Evolutionary conservation across 164 flowering plant genomes (phyloP), one percentile per base, ranked within the genome.

Genomic region (Stephania japonica): DNA sequence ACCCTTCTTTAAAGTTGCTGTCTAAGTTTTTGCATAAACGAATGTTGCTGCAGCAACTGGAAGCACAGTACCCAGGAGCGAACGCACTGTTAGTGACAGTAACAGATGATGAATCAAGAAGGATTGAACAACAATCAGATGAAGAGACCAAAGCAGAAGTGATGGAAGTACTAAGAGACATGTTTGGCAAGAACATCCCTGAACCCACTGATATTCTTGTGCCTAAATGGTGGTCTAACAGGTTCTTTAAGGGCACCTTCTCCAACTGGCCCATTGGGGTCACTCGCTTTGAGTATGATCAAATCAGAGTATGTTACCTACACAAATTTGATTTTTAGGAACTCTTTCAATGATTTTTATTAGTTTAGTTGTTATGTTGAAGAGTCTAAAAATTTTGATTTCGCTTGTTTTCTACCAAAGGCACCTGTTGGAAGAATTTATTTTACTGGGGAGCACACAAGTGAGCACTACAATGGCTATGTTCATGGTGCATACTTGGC

Each of bases 401-500:
- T 32, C 4, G 38, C 1, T 0, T 0, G 4, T 25, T 10, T 26
- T 19, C 11, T 7, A 19, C 32, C n/a, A 14, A 59, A 84, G 89
- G 85, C 83, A 47, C 89, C 87, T 0, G 84, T 86, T 24, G 87
- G 87, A 19, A 78, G 80, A 50, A 68, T 86, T 24, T 83, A 83
- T 49, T 84, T 86, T 72, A 81, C 86, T 0, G 89, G 89, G 0
- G 89, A 84, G 75, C 87, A 83, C 67, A 83, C 86, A 7, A 80
- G 82, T n/a, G 76, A 77, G 74, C 61, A 61, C 24, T 79, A 77
- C 56, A 77, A 65, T 24, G 84, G 82, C 53, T 82, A 75, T 44
- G 80, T 77, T 38, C 82, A 82, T 71, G 84, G 84, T 3, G 82
- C 82, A 6, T 77, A 79, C 70, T 75, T 79, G 13, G 75, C 81